Base-by-base conservation (phyloP, 2,329 filamentous ascomycete genomes). In the Monascus ruber region DNA sequence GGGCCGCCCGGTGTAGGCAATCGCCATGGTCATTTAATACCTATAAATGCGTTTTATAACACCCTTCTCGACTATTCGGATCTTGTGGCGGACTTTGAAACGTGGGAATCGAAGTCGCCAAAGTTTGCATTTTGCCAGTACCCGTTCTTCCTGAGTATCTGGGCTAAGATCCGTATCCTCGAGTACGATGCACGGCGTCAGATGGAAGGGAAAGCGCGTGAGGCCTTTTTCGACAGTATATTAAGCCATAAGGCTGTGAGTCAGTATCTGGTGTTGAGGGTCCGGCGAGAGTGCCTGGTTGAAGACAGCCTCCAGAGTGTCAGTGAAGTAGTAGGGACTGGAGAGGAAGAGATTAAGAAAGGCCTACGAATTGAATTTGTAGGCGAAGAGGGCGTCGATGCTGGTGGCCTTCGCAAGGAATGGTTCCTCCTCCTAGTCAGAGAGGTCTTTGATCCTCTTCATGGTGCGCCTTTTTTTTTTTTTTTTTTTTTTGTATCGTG, bases 81-180 rank as follows among this genome's bases (percentile, higher is more conserved):
- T 54, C 70, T 94, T 5, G 76, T 91, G 35, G 76, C 76, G 0
- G 88, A 95, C 56, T 94, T 93, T 52, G 85, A 94, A 53, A 73
- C 77, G 6, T 95, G 88, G 88, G 87, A 94, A 56, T 73, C 76
- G 4, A 81, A 75, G 47, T 73, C 74, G 37, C 72, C 73, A 17
- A 85, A 79, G 48, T 94, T 94, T 55, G 76, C 84, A 0, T 94
- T 95, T 55, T 94, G 87, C 56, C 85, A 94, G 56, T 94, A 93
- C 52, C 86, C 88, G 0, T 93, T 94, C 53, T 80, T 94, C 49
- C 70, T 95, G 32, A 94, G 86, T 45, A 87, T 95, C 47, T 88
- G 85, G 69, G 83, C 87, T 26, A 95, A 95, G 62, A 94, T 91
- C 42, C 82, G 82, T 47, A 89, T 94, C 35, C 70, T 94, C 51